Percentiles rank a stretch among this genome's conserved stretches.
phyloP scores from a whole-genome alignment of 495 filamentous ascomycete species.

The Penicillium tannophilum region DNA sequence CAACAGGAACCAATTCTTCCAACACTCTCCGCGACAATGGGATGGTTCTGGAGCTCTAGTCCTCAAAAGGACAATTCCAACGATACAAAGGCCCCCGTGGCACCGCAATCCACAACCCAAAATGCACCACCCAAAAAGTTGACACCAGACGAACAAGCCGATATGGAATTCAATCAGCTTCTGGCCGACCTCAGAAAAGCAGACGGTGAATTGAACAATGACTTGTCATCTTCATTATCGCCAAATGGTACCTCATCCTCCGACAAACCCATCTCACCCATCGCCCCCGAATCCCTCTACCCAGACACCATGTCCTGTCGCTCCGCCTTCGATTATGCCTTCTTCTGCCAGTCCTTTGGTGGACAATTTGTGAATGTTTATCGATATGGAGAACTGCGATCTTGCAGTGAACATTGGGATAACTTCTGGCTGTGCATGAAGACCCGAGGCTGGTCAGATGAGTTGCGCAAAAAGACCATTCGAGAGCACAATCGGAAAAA shows the following conservation, averaged over 20 bases:
- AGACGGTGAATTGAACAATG: conserved; percentile 29
- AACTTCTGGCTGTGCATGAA: conserved; percentile 98
- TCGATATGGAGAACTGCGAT: conserved; percentile 72
- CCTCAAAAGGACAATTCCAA: conserved; percentile 24
- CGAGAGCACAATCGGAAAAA: conserved; percentile 72
- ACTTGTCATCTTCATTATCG: conserved; percentile 4
- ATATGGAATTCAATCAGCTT: conserved; percentile 62
- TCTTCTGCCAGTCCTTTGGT: conserved; percentile 91
- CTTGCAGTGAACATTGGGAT: conserved; percentile 79
- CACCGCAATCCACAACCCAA: conserved; percentile 19
- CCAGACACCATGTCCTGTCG: conserved; percentile 85
- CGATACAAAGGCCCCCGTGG: conserved; percentile 12
- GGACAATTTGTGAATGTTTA: conserved; percentile 88
- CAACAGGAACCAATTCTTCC: neutral
- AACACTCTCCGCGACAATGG: conserved; percentile 38
- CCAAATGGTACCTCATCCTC: conserved; percentile 8
- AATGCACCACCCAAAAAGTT: conserved; percentile 41
- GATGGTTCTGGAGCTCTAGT: conserved; percentile 53
- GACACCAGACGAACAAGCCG: conserved; percentile 59
- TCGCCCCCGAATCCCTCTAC: conserved; percentile 65
- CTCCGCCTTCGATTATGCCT: conserved; percentile 87
- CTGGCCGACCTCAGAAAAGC: conserved; percentile 52
- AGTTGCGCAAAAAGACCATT: conserved; percentile 59
- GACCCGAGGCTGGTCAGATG: conserved; percentile 50
- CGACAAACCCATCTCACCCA: conserved; percentile 35